Evolutionary conservation across 139 green algal genomes (phyloP), one percentile per base, ranked within the genome.

Genomic region (Haematococcus lacustris): DNA sequence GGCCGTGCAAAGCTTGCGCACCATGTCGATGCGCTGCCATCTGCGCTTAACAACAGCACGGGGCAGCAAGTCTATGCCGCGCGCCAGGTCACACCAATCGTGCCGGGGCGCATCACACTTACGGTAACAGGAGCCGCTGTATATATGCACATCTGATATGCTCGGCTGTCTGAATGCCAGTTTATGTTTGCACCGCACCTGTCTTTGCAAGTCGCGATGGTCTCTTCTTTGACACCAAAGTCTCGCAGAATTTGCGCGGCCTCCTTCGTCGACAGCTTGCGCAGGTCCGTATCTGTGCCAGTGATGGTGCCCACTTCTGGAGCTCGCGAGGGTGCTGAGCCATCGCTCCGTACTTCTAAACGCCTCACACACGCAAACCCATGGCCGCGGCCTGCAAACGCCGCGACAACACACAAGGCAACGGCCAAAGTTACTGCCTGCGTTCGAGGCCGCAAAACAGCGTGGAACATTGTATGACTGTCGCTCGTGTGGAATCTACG

Each of bases 21-120:
- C 63, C 63, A 69, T 69, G 63, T 69, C 63, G 37, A 69, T 69
- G 63, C 63, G 63, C 63, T 69, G 50, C 63, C 63, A 69, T 6
- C 63, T 64, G 53, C 17, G 26, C 53, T n/a, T n/a, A n/a, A n/a
- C n/a, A n/a, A n/a, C n/a, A n/a, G n/a, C n/a, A n/a, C n/a, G n/a
- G n/a, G n/a, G n/a, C n/a, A n/a, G n/a, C n/a, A n/a, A n/a, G n/a
- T n/a, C n/a, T n/a, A n/a, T n/a, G n/a, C n/a, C n/a, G n/a, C n/a
- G n/a, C n/a, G n/a, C n/a, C n/a, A n/a, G n/a, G n/a, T n/a, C n/a
- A n/a, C n/a, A n/a, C n/a, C n/a, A n/a, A n/a, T n/a, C n/a, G n/a
- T 21, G 21, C 21, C 47, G 47, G 47, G 47, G 47, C 13, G 47
- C 21, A 13, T 28, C 13, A 57, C 47, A 57, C 47, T 13, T 21